A percentile compares a stretch with the other conserved stretches of the same genome.
These are phyloP conservation scores for Coemansia sp. DNA, from an alignment of 192 early-diverging fungal genomes.

Conservation along the genomic window DNA sequence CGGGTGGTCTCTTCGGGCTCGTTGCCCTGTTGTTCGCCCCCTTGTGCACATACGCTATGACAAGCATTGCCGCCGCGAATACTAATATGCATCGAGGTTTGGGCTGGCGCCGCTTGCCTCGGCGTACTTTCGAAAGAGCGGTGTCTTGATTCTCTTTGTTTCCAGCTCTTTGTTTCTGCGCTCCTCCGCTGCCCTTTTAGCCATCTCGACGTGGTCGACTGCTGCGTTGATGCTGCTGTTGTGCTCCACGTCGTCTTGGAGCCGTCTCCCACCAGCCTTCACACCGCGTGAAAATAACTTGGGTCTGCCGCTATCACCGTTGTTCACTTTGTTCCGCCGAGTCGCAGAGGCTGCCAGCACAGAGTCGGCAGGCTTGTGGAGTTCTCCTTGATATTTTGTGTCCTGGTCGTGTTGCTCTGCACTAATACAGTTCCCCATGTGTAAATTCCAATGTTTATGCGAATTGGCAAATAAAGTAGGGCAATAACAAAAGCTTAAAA, in stretches of 20 bases:
- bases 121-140: neutral
- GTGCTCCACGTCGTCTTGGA: neutral
- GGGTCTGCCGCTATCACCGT: neutral
- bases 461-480: neutral
- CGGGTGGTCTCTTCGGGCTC: no score
- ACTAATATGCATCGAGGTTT: neutral
- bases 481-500: neutral
- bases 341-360: neutral
- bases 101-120: neutral
- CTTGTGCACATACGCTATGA: neutral
- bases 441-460: neutral
- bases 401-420: neutral
- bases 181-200: conserved; percentile 8
- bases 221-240: neutral
- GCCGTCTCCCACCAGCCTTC: neutral
- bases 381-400: neutral
- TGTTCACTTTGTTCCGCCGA: neutral
- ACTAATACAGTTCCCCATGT: conserved; percentile 1
- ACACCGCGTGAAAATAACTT: neutral
- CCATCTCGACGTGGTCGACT: conserved; percentile 2
- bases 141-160: neutral
- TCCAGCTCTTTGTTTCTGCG: conserved; percentile 4
- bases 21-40: no score
- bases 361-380: neutral
- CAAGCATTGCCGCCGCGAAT: neutral